Evolutionary conservation across 78 protist species (phyloP).

Genomic region (Dictyostelium citrinum): DNA sequence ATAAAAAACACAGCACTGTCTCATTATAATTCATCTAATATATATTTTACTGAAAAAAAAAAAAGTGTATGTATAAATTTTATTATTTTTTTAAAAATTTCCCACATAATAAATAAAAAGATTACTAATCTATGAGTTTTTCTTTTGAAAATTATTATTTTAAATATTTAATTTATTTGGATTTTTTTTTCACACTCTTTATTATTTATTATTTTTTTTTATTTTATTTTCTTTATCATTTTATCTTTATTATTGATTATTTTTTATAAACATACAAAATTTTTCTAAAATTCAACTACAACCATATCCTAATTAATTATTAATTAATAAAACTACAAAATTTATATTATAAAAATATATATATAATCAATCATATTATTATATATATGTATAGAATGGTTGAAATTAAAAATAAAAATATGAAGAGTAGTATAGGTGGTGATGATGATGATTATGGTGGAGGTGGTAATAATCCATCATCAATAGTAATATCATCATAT

Average conservation of each 20-base stretch:
- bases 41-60: background rate
- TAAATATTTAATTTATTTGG: no score
- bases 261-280: background rate
- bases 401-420: background rate
- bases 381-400: background rate
- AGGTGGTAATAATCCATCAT: background rate
- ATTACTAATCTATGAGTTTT: background rate
- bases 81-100: no score
- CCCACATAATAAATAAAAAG: background rate
- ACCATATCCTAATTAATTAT: background rate
- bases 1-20: background rate
- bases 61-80: background rate
- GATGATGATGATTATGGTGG: background rate
- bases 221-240: no score
- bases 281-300: background rate
- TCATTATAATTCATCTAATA: background rate
- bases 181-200: no score
- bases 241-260: background rate
- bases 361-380: background rate
- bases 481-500: conserved; percentile 3
- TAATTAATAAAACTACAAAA: background rate
- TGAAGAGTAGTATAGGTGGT: background rate
- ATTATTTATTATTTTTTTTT: no score
- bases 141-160: no score
- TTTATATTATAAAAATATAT: background rate